These are phyloP conservation scores for Hemerocallis citrina DNA, from an alignment of 106 monocot genomes.

Conservation along the genomic window DNA sequence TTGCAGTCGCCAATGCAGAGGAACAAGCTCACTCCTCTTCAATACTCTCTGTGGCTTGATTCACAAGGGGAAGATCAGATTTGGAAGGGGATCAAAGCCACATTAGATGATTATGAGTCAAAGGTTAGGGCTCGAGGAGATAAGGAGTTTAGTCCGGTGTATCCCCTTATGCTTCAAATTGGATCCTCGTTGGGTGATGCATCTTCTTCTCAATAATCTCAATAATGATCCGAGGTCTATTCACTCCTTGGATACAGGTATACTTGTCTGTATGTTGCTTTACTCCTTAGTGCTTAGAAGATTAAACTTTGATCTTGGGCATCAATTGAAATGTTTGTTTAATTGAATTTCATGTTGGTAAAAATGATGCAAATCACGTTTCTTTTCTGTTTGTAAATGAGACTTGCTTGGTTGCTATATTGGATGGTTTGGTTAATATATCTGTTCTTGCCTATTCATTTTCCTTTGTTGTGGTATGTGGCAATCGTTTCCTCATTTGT, in stretches of 20 bases:
- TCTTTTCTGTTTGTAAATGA: background rate
- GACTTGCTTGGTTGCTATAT: background rate
- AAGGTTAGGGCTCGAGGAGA: slow-evolving; percentile 52
- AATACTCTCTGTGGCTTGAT: slow-evolving; percentile 95
- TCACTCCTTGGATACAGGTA: background rate
- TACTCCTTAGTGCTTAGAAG: background rate
- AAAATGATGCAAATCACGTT: background rate
- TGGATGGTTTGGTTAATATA: too few relatives aligned
- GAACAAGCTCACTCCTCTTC: slow-evolving; percentile 64
- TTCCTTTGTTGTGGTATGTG: too few relatives aligned
- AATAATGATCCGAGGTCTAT: background rate
- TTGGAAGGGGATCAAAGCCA: slow-evolving; percentile 87
- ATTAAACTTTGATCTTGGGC: background rate
- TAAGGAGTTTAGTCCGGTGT: slow-evolving; percentile 60
- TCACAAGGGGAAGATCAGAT: slow-evolving; percentile 88
- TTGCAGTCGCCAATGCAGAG: slow-evolving; percentile 79
- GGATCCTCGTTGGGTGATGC: slow-evolving; percentile 45
- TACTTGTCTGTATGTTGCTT: background rate
- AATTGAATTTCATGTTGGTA: background rate
- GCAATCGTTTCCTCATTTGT: too few relatives aligned
- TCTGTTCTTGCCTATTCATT: too few relatives aligned
- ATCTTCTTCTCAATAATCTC: slow-evolving; percentile 10
- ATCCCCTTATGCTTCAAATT: slow-evolving; percentile 81
- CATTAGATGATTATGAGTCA: slow-evolving; percentile 75
- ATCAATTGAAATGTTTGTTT: background rate